A percentile compares a stretch with the other conserved stretches of the same genome.
Conservation (phyloP, 2,329 filamentous ascomycete genomes). For the Pestalotiopsis fici region DNA sequence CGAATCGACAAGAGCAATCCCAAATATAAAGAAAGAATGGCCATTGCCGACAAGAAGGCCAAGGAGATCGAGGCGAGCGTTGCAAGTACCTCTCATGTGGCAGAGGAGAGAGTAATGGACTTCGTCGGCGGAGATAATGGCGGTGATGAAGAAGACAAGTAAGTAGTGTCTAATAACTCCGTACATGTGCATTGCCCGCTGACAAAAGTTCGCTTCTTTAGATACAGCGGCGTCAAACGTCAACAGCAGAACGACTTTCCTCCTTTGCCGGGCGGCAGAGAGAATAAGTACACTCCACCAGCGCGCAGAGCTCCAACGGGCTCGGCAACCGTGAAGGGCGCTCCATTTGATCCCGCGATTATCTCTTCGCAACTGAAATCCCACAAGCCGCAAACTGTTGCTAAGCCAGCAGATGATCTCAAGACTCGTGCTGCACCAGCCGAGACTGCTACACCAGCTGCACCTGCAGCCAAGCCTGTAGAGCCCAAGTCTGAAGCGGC, state of each 20-base stretch:
- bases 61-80: constrained; percentile 83
- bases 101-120: constrained; percentile 82
- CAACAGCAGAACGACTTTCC: constrained; percentile 69
- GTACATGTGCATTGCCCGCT: constrained; percentile 12
- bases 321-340: constrained; percentile 73
- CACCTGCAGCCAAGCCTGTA: constrained; percentile 27
- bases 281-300: constrained; percentile 85
- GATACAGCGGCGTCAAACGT: constrained; percentile 89
- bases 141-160: constrained; percentile 93
- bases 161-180: constrained; percentile 31
- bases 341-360: constrained; percentile 83
- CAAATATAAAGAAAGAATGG: constrained; percentile 75
- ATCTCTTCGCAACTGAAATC: constrained; percentile 79
- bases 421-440: constrained; percentile 23
- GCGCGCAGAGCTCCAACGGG: constrained; percentile 78
- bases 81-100: constrained; percentile 78
- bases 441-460: constrained; percentile 20
- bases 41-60: constrained; percentile 79
- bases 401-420: constrained; percentile 34
- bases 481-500: constrained; percentile 29
- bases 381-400: constrained; percentile 39
- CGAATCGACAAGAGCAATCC: constrained; percentile 83
- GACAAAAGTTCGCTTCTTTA: constrained; percentile 31
- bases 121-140: constrained; percentile 63
- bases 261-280: constrained; percentile 47